Evolutionary conservation across 352 stramenopile species (phyloP).

Genomic region (Globisporangium carolinianum): DNA sequence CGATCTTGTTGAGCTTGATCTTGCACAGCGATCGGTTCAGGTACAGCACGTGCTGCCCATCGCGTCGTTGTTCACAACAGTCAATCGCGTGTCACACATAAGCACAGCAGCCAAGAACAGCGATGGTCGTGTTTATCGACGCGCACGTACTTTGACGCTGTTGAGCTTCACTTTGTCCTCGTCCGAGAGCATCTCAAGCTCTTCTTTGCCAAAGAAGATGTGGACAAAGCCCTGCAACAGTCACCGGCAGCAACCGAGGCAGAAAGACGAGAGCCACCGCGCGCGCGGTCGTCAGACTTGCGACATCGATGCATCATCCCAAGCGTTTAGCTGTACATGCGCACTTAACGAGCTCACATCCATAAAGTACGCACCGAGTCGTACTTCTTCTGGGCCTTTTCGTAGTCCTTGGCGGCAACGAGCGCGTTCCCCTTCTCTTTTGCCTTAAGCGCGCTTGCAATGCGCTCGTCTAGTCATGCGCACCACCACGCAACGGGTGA

Average conservation of each 20-base stretch:
- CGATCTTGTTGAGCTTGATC: slow-evolving; percentile 79
- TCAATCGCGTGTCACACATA: not conserved
- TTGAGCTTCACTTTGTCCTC: slow-evolving; percentile 79
- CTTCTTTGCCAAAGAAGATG: slow-evolving; percentile 83
- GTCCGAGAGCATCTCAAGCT: slow-evolving; percentile 72
- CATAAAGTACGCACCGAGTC: slow-evolving; percentile 43
- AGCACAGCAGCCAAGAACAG: not conserved
- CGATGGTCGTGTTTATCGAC: not conserved
- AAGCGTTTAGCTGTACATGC: not conserved
- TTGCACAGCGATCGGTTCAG: slow-evolving; percentile 80
- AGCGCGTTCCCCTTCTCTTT: slow-evolving; percentile 78
- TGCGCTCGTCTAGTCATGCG: slow-evolving; percentile 48
- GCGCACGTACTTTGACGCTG: slow-evolving; percentile 48
- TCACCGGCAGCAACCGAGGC: not conserved
- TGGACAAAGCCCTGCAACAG: slow-evolving; percentile 66
- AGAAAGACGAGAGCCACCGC: slow-evolving; percentile 1
- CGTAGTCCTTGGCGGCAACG: slow-evolving; percentile 64
- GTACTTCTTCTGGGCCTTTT: slow-evolving; percentile 78
- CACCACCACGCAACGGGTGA: not conserved
- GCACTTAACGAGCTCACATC: no score
- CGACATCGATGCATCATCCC: not conserved
- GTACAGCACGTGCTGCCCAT: slow-evolving; percentile 52
- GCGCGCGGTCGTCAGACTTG: not conserved
- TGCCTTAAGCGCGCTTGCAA: slow-evolving; percentile 54
- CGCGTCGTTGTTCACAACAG: no score